Base-by-base conservation (phyloP, 345 rosid species). In the Punica granatum region DNA sequence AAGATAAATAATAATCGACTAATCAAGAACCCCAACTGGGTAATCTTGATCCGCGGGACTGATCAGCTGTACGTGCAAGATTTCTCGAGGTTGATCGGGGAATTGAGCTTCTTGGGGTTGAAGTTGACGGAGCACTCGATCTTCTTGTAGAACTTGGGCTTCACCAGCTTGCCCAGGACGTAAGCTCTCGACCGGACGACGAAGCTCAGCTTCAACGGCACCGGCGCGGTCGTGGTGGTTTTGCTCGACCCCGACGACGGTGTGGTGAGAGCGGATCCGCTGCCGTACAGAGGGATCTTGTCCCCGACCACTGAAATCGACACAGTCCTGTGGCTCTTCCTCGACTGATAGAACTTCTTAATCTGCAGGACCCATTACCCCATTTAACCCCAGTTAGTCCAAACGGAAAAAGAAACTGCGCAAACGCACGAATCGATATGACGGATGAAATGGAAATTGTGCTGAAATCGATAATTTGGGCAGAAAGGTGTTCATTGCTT, bases 151-250 rank as follows among this genome's bases (percentile, higher is more conserved):
- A 91, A 94, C 67, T 82, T 94, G 0, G 95, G 90, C 75, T 88
- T 86, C 18, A 94, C 99, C 83, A 94, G 70, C 75, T 81, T 89
- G 19, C 99, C 99, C 84, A 94, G 63, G 43, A 94, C 96, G 71
- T 89, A 85, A 63, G 99, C 97, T 54, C 78, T 82, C 37, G 99
- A 94, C 61, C 82, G 69, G 60, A 94, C 85, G 1, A 71, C 65
- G 79, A 89, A 85, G 48, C 74, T 83, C 68, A 94, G 79, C 30
- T 63, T 74, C 71, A 94, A 80, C 8, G 88, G 78, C 64, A 89
- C 92, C 1, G 99, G 98, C 25, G 64, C 32, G 1, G 81, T 26
- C 49, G 86, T 56, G 56, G 86, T 72, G 75, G 86, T 70, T 4
- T 21, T 66, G 68, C 39, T 56, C 44, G 66, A n/a, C n/a, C n/a